Conservation (phyloP, 371 early-diverging fungal genomes). For the Circinella umbellata region DNA sequence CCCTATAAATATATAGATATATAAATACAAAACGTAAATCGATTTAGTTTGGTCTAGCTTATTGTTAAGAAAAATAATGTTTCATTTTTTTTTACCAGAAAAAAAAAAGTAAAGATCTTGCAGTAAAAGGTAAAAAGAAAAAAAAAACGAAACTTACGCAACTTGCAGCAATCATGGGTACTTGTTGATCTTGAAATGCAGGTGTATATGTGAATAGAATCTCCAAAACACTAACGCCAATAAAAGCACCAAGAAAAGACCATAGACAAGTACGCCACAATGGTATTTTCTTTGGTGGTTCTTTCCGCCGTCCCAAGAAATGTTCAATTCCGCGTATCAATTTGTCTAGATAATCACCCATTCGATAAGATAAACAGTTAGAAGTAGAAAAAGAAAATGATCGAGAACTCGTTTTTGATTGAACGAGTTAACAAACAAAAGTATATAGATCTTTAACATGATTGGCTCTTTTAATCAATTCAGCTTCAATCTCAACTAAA, state of each 20-base stretch:
- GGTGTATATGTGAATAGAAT: constrained; percentile 33
- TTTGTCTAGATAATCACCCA: constrained; percentile 15
- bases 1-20: constrained; percentile 39
- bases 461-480: not conserved
- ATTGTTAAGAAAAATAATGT: not conserved
- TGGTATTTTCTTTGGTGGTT: constrained; percentile 19
- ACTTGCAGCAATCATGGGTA: constrained; percentile 50
- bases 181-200: constrained; percentile 28
- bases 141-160: constrained; percentile 40
- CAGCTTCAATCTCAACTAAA: not conserved
- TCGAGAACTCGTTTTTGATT: constrained; percentile 1
- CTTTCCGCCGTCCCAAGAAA: constrained; percentile 28
- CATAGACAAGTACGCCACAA: constrained; percentile 41
- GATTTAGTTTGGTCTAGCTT: too few species aligned
- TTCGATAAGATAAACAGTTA: constrained; percentile 15
- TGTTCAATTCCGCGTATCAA: constrained; percentile 9
- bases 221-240: constrained; percentile 45
- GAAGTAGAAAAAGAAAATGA: not conserved
- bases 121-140: too few species aligned
- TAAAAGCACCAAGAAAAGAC: constrained; percentile 55
- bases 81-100: too few species aligned
- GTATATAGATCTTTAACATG: not conserved
- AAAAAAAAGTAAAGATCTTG: not conserved
- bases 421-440: constrained; percentile 9
- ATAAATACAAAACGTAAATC: not conserved